phyloP scores from a whole-genome alignment of 2,329 filamentous ascomycete species.

The Samsoniella hepiali region DNA sequence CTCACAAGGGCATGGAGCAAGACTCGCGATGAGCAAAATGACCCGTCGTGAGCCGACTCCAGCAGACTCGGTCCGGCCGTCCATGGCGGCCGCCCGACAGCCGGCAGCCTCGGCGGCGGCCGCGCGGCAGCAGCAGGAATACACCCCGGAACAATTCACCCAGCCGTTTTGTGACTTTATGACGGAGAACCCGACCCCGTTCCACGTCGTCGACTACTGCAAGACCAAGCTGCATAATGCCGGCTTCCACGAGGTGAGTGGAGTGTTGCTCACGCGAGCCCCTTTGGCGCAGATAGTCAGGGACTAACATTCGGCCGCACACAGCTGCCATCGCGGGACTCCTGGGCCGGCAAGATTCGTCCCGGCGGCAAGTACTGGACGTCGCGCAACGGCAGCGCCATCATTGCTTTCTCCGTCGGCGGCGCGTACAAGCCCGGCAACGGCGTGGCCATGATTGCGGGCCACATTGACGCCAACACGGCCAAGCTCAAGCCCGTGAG shows the following conservation, averaged over 20 bases:
- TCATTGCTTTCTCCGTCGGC: constrained; percentile 84
- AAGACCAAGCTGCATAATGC: constrained; percentile 65
- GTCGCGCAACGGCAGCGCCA: constrained; percentile 77
- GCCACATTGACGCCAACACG: constrained; percentile 89
- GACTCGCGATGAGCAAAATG: neutral
- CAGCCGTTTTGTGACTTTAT: constrained; percentile 85
- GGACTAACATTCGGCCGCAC: neutral
- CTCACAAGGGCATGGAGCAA: neutral
- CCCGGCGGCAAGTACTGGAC: constrained; percentile 85
- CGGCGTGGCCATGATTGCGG: constrained; percentile 82
- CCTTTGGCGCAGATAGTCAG: neutral
- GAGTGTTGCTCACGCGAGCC: neutral
- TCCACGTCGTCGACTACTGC: constrained; percentile 82
- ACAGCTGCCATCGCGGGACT: constrained; percentile 72
- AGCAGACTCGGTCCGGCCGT: neutral
- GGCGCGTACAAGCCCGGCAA: constrained; percentile 78
- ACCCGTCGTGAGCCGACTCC: neutral
- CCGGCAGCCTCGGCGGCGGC: neutral
- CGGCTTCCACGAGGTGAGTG: constrained; percentile 67
- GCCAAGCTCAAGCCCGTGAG: constrained; percentile 89
- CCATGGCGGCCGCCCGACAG: neutral
- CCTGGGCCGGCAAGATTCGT: constrained; percentile 70
- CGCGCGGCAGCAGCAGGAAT: neutral
- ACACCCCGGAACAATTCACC: constrained; percentile 63
- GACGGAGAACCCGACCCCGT: constrained; percentile 86